phyloP scores from a whole-genome alignment of 1,284 basidiomycete species.

The Mycena citricolor region DNA sequence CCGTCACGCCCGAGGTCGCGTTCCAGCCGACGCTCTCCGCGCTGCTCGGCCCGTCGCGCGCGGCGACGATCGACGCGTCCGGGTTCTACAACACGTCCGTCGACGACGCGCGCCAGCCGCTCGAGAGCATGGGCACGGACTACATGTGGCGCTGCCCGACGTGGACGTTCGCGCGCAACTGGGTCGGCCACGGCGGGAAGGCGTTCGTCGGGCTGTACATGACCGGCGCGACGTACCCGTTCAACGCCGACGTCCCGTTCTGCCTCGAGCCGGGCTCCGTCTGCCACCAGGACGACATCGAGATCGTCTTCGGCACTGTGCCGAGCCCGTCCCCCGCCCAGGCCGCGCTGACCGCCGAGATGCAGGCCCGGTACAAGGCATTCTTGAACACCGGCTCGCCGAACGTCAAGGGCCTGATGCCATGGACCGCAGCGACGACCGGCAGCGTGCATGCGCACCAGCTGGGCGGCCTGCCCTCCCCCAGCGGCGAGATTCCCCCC shows the following conservation, averaged over 20 bases:
- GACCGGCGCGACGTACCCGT: slow-evolving; percentile 68
- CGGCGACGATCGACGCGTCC: slow-evolving; percentile 46
- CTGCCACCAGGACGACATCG: slow-evolving; percentile 76
- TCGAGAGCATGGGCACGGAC: slow-evolving; percentile 71
- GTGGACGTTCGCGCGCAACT: slow-evolving; percentile 68
- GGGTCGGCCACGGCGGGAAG: slow-evolving; percentile 61
- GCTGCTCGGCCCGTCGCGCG: slow-evolving; percentile 52
- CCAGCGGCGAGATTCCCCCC: slow-evolving; percentile 43
- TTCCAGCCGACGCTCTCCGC: slow-evolving; percentile 43
- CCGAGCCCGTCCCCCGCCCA: slow-evolving; percentile 55
- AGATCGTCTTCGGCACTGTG: slow-evolving; percentile 72
- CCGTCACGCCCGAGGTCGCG: slow-evolving; percentile 34
- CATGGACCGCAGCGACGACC: slow-evolving; percentile 54
- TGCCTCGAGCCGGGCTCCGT: slow-evolving; percentile 57
- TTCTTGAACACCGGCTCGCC: slow-evolving; percentile 65
- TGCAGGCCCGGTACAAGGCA: slow-evolving; percentile 68
- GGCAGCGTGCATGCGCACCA: slow-evolving; percentile 54
- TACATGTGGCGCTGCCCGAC: slow-evolving; percentile 68
- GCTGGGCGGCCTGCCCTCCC: slow-evolving; percentile 46
- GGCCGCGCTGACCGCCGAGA: slow-evolving; percentile 54
- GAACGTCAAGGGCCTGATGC: slow-evolving; percentile 46
- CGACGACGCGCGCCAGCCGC: slow-evolving; percentile 52
- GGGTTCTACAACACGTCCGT: slow-evolving; percentile 43
- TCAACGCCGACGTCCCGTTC: slow-evolving; percentile 53
- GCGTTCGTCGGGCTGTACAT: slow-evolving; percentile 73